Base-by-base conservation (phyloP, 2,329 filamentous ascomycete genomes). In the Aspergillus sojae region DNA sequence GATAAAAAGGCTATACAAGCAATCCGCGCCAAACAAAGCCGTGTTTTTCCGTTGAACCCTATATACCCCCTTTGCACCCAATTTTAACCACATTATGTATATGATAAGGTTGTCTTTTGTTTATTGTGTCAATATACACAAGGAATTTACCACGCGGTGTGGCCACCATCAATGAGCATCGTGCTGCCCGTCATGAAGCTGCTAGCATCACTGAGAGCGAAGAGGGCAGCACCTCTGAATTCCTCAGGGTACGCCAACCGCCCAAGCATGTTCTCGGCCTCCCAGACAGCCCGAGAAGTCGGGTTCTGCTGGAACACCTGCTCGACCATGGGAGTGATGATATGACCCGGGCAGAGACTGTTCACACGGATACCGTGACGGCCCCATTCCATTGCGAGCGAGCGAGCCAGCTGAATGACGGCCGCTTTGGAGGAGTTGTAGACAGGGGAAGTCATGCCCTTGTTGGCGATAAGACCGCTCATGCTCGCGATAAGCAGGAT, bases 241-340 rank as follows among this genome's bases (percentile, higher is more conserved):
- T 88, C 86, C 66, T 87, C 84, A 0, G 85, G 84, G 9, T 77
- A 79, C 5, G 85, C 85, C 52, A 88, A 70, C 28, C 84, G 78
- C 10, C 84, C 84, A 30, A 88, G 77, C 71, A 88, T 82, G 64
- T 82, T 82, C 70, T 82, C 79, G 0, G 72, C 71, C 63, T 81
- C 79, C 80, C 80, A 82, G 7, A 74, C 73, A 12, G 74, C 74
- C 30, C 72, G 70, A 5, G 78, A 70, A 71, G 93, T 91, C 0
- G 93, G 93, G 68, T 87, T 91, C 67, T 90, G 84, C 67, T 88
- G 84, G 72, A 97, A 95, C 36, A 96, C 85, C 62, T 87, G 85
- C 74, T 92, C 87, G 1, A 94, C 91, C 93, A 97, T 96, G 26
- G 90, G 87, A 1, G 84, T 86, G 28, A 85, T 77, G 52, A 86